Conservation (phyloP, 2,329 filamentous ascomycete genomes). For the Zelopaecilomyces penicillatus region DNA sequence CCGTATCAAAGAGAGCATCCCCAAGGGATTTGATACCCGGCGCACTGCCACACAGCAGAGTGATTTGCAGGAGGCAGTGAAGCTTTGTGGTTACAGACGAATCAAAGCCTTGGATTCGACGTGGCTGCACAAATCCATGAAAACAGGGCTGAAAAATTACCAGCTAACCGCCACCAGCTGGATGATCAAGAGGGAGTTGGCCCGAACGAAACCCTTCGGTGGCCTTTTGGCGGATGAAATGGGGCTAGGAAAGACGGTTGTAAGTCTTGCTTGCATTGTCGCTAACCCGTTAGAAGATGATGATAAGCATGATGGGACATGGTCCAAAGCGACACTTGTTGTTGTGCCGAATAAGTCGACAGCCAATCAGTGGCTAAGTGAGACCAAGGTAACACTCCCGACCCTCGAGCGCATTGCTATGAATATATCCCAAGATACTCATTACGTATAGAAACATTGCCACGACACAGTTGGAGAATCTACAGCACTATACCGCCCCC, state of each 20-base stretch:
- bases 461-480: not conserved
- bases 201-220: not conserved
- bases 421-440: not conserved
- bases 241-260: conserved; percentile 63
- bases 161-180: conserved; percentile 45
- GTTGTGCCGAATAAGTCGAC: conserved; percentile 19
- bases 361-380: conserved; percentile 19
- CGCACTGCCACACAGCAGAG: conserved; percentile 5
- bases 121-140: conserved; percentile 14
- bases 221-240: conserved; percentile 50
- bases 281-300: conserved; percentile 40
- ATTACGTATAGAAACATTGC: not conserved
- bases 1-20: conserved; percentile 8
- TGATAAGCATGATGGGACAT: conserved; percentile 18
- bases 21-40: conserved; percentile 8
- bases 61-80: conserved; percentile 11
- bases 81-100: conserved; percentile 13
- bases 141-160: conserved; percentile 30
- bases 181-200: conserved; percentile 45
- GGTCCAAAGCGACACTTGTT: conserved; percentile 27
- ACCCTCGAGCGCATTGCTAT: not conserved
- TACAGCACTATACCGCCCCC: not conserved
- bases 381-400: not conserved
- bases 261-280: conserved; percentile 65
- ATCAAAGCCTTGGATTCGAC: conserved; percentile 3